Conservation (phyloP, 208 protist genomes). For the Leishmania aethiopica region DNA sequence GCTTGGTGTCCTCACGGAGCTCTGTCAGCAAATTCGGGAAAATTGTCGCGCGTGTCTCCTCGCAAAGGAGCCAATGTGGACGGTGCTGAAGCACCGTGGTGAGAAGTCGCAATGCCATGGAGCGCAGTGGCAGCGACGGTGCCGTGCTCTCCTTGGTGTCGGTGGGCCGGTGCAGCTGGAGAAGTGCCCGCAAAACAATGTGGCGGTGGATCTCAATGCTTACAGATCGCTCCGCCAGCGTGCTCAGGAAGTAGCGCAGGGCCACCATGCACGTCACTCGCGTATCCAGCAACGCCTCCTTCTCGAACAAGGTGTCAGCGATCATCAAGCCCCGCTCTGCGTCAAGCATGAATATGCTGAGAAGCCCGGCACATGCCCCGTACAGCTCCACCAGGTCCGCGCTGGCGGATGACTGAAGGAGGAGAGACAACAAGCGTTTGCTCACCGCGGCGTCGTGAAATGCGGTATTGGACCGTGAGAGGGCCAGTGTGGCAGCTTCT, state of each 20-base stretch:
- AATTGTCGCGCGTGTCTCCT: slow-evolving; percentile 21
- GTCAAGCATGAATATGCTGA: slow-evolving; percentile 30
- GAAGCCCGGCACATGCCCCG: slow-evolving; percentile 38
- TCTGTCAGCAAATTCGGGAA: slow-evolving; percentile 33
- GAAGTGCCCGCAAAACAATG: slow-evolving; percentile 17
- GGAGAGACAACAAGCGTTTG: slow-evolving; percentile 23
- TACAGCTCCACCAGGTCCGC: slow-evolving; percentile 32
- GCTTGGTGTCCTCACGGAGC: slow-evolving; percentile 38
- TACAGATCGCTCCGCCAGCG: slow-evolving; percentile 21
- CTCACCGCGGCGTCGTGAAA: slow-evolving; percentile 42
- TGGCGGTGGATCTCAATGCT: slow-evolving; percentile 25
- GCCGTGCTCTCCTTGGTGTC: slow-evolving; percentile 28
- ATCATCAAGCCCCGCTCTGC: slow-evolving; percentile 12
- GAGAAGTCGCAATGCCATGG: slow-evolving; percentile 47
- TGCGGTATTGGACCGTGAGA: slow-evolving; percentile 15
- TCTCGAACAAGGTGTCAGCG: slow-evolving; percentile 15
- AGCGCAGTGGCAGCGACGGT: slow-evolving; percentile 28
- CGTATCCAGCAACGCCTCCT: slow-evolving; percentile 12
- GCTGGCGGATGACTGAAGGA: slow-evolving; percentile 34
- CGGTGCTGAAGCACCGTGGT: slow-evolving; percentile 32
- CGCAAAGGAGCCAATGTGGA: slow-evolving; percentile 44
- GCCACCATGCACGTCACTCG: slow-evolving; percentile 36
- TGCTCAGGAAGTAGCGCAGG: slow-evolving; percentile 29
- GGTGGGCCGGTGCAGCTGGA: slow-evolving; percentile 17
- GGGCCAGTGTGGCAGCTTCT: slow-evolving; percentile 30